Base-by-base conservation (phyloP, 2,329 filamentous ascomycete species). In the Epichloe festucae region DNA sequence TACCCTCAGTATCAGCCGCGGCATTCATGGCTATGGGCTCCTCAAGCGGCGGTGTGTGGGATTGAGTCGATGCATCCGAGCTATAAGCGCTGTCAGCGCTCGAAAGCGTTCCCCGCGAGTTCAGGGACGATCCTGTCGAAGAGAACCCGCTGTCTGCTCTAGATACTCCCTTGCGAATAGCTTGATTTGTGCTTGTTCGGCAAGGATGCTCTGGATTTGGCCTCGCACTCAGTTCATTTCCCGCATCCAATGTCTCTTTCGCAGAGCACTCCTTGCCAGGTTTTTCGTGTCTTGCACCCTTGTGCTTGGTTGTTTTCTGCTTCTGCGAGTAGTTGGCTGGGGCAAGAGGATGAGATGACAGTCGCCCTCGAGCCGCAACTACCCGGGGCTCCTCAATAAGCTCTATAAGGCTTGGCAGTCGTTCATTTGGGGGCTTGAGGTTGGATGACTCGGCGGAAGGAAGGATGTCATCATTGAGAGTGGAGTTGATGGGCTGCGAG, bases 11-110 rank as follows among this genome's bases (percentile, higher is more conserved):
- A 6, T 39, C 53, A 43, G 27, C 15, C 3, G 47, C 23, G 39
- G 17, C 12, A 8, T 42, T 19, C 14, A 34, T 36, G 17, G 27
- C 36, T 19, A 7, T 5, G 14, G 21, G 17, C 15, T 36, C 21
- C 21, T 65, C 70, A 8, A 63, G 59, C 21, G 68, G 65, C 50
- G 62, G 67, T 27, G 61, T 63, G n/a, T 76, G 70, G 0, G 78
- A 81, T 40, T 75, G 71, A 17, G 81, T 62, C 12, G 79, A 82
- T 4, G 77, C 67, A 57, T 75, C 81, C 7, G 78, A 82, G 58
- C 77, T 77, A 58, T 82, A 83, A 15, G 78, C 78, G 27, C 78
- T 82, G 58, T 82, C 79, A 40, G 76, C 73, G 55, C 80, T 80
- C 35, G 73, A 71, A n/a, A 78, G 64, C 5, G 73, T 63, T 51